Conservation (phyloP, 192 early-diverging fungal species). For the Coemansia erecta region DNA sequence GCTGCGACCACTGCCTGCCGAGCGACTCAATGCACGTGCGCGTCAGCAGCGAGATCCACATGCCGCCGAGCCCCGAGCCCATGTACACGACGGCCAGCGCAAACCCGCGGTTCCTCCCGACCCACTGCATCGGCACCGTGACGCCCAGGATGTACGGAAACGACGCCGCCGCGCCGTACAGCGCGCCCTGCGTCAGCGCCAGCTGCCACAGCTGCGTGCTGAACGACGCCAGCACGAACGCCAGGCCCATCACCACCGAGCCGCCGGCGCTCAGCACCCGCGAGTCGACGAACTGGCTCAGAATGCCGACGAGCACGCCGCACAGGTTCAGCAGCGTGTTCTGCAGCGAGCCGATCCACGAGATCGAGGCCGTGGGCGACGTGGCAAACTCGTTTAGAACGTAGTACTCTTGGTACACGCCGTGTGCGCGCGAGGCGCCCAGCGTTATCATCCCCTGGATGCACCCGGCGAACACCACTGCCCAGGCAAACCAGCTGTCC, state of each 20-base stretch:
- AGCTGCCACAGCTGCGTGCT: slow-evolving; percentile 55
- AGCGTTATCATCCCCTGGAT: slow-evolving; percentile 44
- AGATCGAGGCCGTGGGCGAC: slow-evolving; percentile 20
- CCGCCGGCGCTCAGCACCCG: slow-evolving; percentile 27
- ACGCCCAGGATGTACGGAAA: slow-evolving; percentile 50
- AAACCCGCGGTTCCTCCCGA: slow-evolving; percentile 28
- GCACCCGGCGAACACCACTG: slow-evolving; percentile 38
- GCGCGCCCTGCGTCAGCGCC: slow-evolving; percentile 48
- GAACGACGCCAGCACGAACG: slow-evolving; percentile 52
- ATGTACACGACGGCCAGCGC: slow-evolving; percentile 36
- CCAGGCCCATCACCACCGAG: slow-evolving; percentile 21
- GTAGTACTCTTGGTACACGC: slow-evolving; percentile 52
- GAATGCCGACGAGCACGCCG: slow-evolving; percentile 40
- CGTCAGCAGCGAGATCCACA: slow-evolving; percentile 42
- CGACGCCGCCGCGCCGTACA: slow-evolving; percentile 42
- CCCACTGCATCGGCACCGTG: slow-evolving; percentile 45
- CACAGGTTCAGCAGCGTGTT: slow-evolving; percentile 45
- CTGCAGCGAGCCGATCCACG: slow-evolving; percentile 52
- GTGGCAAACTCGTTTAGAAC: slow-evolving; percentile 28
- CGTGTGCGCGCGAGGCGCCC: slow-evolving; percentile 42
- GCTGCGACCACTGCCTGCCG: slow-evolving; percentile 40
- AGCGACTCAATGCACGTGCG: slow-evolving; percentile 22
- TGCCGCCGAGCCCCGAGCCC: slow-evolving; percentile 47
- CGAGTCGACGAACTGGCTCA: slow-evolving; percentile 34
- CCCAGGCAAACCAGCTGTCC: slow-evolving; percentile 42